Percentiles rank a stretch among this genome's conserved stretches.
These are phyloP conservation scores for Ganoderma sp. DNA, from an alignment of 1,284 basidiomycete genomes.

Conservation along the genomic window DNA sequence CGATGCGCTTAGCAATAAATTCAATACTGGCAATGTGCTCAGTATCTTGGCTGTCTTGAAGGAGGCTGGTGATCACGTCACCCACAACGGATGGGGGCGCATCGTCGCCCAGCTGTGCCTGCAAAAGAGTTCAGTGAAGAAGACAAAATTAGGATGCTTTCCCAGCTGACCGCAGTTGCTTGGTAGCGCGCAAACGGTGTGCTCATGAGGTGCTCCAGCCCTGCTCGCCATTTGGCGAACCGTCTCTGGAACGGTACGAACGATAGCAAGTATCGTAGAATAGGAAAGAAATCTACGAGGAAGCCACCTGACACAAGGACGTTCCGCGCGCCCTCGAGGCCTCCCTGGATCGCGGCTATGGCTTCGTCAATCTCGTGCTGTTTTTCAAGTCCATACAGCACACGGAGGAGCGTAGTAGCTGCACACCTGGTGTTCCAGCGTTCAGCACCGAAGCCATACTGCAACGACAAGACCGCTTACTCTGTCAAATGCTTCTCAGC, in stretches of 20 bases:
- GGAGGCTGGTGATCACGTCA: background rate
- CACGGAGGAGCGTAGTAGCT: constrained; percentile 13
- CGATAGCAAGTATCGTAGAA: constrained; percentile 17
- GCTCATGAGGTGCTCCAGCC: background rate
- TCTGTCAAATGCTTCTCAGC: background rate
- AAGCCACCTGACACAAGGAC: constrained; percentile 3
- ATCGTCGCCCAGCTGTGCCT: background rate
- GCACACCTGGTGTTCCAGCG: background rate
- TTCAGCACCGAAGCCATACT: background rate
- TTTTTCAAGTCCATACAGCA: constrained; percentile 24
- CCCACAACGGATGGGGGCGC: background rate
- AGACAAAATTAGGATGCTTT: background rate
- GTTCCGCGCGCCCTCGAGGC: constrained; percentile 12
- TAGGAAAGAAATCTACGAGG: constrained; percentile 17
- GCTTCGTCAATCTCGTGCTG: constrained; percentile 16
- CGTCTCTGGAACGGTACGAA: constrained; percentile 16
- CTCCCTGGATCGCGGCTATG: constrained; percentile 16
- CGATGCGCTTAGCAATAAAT: background rate
- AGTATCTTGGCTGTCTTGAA: background rate
- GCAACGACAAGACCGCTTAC: constrained; percentile 8
- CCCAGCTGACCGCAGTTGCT: background rate
- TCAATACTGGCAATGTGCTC: background rate
- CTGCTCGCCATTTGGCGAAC: constrained; percentile 1
- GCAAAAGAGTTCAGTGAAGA: background rate
- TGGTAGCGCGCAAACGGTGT: constrained; percentile 1